These are phyloP conservation scores for Penicillium sp. DNA, from an alignment of 2,329 filamentous ascomycete genomes.

Conservation along the genomic window DNA sequence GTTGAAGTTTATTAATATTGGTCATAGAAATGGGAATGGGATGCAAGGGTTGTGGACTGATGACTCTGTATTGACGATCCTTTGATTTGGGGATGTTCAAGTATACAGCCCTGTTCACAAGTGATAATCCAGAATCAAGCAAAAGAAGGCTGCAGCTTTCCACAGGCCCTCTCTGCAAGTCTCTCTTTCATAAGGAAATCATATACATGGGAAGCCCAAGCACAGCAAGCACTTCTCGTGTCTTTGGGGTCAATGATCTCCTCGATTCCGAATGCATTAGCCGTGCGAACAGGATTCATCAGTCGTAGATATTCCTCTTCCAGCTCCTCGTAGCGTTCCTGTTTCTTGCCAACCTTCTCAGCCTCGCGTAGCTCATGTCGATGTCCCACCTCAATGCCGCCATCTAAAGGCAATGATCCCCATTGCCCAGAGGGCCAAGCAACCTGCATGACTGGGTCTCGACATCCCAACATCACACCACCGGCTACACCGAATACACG, in stretches of 20 bases:
- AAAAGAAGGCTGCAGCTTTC: constrained; percentile 49
- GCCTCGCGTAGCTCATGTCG: constrained; percentile 60
- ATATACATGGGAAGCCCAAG: constrained; percentile 61
- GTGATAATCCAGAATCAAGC: constrained; percentile 39
- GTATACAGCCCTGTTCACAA: neutral
- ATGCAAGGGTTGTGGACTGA: too few species aligned
- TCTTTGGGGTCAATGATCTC: constrained; percentile 66
- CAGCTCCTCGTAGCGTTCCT: constrained; percentile 57
- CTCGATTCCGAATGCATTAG: constrained; percentile 65
- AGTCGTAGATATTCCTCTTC: constrained; percentile 62
- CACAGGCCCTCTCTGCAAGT: constrained; percentile 44
- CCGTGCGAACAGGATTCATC: constrained; percentile 67
- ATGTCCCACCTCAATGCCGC: constrained; percentile 67
- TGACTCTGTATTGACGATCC: too few species aligned
- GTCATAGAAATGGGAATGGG: neutral
- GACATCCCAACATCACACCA: constrained; percentile 64
- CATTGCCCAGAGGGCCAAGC: constrained; percentile 67
- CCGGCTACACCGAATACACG: constrained; percentile 66
- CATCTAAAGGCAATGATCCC: constrained; percentile 64
- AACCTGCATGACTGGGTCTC: constrained; percentile 62
- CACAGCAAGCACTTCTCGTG: constrained; percentile 57
- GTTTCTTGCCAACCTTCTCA: constrained; percentile 53
- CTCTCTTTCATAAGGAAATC: constrained; percentile 54
- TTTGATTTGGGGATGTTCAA: too few species aligned
- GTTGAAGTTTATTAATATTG: neutral